These are phyloP conservation scores for Aeminium ludgeri DNA, from an alignment of 495 filamentous ascomycete genomes.

Conservation along the genomic window DNA sequence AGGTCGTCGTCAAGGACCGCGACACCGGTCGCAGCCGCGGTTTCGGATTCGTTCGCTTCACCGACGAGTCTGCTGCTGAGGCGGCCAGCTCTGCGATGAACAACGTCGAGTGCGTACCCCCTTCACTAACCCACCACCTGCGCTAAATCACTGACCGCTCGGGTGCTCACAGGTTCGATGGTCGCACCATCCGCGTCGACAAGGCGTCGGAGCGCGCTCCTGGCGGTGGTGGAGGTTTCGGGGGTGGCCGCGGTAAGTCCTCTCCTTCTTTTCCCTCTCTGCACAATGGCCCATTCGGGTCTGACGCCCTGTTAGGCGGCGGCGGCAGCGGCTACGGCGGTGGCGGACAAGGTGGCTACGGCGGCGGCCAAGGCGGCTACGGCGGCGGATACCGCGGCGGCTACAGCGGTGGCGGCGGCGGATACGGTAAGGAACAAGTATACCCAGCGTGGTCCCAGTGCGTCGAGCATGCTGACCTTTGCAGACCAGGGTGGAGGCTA, in stretches of 20 bases:
- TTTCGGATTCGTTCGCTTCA: constrained; percentile 90
- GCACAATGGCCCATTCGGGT: too few species aligned
- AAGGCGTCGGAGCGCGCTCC: constrained; percentile 71
- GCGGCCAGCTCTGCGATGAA: constrained; percentile 73
- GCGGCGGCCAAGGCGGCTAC: constrained; percentile 18
- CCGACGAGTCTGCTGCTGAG: constrained; percentile 65
- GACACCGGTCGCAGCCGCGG: constrained; percentile 91
- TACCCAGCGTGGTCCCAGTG: background rate
- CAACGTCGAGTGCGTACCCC: constrained; percentile 62
- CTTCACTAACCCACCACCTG: background rate
- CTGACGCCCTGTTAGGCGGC: too few species aligned
- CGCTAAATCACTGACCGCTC: constrained; percentile 2
- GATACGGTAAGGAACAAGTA: background rate
- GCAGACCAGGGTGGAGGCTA: constrained; percentile 3
- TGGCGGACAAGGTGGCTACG: constrained; percentile 11
- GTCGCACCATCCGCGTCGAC: constrained; percentile 87
- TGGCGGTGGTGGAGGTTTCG: constrained; percentile 34
- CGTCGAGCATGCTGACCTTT: too few species aligned
- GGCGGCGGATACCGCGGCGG: constrained; percentile 4
- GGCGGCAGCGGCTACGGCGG: constrained; percentile 18
- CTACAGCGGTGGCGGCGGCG: constrained; percentile 9
- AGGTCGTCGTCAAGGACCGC: constrained; percentile 97
- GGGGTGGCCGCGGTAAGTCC: constrained; percentile 23
- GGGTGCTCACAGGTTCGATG: constrained; percentile 58
- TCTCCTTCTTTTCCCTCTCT: background rate